Base-by-base conservation (phyloP, 345 rosid genomes). In the Combretum micranthum region DNA sequence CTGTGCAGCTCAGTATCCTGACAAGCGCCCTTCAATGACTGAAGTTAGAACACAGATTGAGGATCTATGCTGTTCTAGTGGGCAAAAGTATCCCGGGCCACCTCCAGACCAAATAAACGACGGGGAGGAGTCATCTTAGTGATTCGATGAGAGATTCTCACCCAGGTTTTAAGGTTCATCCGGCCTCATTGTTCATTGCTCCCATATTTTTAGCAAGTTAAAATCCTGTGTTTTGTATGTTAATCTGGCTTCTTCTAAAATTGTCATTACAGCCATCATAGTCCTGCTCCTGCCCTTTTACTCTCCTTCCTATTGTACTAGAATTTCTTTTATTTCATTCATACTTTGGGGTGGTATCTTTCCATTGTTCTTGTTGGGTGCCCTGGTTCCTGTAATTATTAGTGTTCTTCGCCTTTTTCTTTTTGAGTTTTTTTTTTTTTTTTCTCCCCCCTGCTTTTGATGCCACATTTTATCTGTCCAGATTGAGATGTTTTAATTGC, bases 1-100 rank as follows among this genome's bases (percentile, higher is more conserved):
- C 55, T 86, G 93, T 23, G 71, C 93, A 0, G 76, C 87, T 14
- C 89, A 80, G 50, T 84, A 76, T 66, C 93, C 93, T 0, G 86
- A 85, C 53, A 63, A 55, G 51, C 87, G 93, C 21, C 93, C 93
- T 14, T 60, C 77, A 49, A 85, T 85, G 75, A 49, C 75, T 2
- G 89, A 77, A 52, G 82, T 83, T 46, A 75, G 78, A 13, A 66
- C 64, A 49, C 77, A 63, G 46, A 77, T 80, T 15, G 80, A 80
- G 59, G 85, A 77, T 53, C 67, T 79, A 18, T 43, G 72, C 10
- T 67, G 26, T 13, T 56, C 69, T 4, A 56, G 66, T 49, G 13
- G 55, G 17, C 64, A 42, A 26, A 55, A 62, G 42, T 65, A 39
- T 44, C 47, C 61, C n/a, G 60, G 21, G 3, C 22, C 47, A 12